Evolutionary conservation across 1,139 yeast genomes (phyloP), one percentile per base, ranked within the genome.

Genomic region (Taphrina communis): DNA sequence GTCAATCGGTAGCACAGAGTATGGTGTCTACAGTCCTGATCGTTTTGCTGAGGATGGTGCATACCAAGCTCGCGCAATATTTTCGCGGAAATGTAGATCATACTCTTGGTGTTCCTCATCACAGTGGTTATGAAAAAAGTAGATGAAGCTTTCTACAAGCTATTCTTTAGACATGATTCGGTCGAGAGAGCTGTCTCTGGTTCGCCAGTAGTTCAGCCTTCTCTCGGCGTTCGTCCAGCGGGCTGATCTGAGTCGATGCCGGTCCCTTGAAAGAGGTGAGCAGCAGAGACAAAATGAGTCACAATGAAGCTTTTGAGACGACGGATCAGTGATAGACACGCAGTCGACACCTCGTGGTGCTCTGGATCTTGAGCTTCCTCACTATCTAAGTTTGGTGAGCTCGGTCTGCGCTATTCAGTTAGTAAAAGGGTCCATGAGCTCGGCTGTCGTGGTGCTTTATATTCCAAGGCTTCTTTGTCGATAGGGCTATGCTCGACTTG

Each of bases 381-480:
- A n/a, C 62, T 58, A 36, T 58, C 62, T 58, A 58, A 44, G 62
- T 58, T 39, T 31, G 62, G 62, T 58, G 62, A 58, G 53, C 62
- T 58, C 62, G 62, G 53, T 58, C 53, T 48, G 53, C 53, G 53
- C 62, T 58, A 58, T 58, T 58, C 31, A 39, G 42, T 58, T 58
- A 58, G 62, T 58, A 58, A 19, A 58, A 53, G 53, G 31, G 44
- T 46, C 52, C 31, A 14, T n/a, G 41, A 44, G 44, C 39, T 44
- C 53, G 53, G 17, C 4, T 6, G 12, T 44, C 25, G 39, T 21
- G 53, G 62, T 58, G 62, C 62, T 44, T 58, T 58, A 58, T 58
- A 58, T 58, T 58, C 62, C 62, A 58, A 58, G 62, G 62, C 62
- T 58, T 58, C 62, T 46, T 58, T 58, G 62, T 58, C 62, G 62